Base-by-base conservation (phyloP, 2,329 filamentous ascomycete species). In the Anthostomella pinea region DNA sequence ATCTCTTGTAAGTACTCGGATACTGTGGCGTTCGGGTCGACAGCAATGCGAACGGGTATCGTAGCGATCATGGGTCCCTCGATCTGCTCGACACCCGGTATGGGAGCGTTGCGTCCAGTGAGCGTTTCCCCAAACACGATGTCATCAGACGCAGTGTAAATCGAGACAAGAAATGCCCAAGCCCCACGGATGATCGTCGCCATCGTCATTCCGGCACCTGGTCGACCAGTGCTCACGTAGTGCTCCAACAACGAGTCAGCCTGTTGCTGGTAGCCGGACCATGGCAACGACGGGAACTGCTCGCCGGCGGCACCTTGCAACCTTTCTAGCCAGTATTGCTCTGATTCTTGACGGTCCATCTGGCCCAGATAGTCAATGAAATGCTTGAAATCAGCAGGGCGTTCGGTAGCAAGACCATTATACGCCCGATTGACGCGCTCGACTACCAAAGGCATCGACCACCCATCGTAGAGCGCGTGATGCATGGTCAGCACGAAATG, bases 41-140 rank as follows among this genome's bases (percentile, higher is more conserved):
- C 54, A 1, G 61, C 60, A 2, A 80, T 60, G 11, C 75, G 69
- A 6, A 81, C 62, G 0, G 77, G 77, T 2, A 81, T 67, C 0
- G 77, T 81, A 2, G 75, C 73, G 45, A 81, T 77, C 68, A 78
- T 77, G 1, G 77, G 77, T 0, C 76, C 78, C 41, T 77, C 71
- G 30, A 81, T 79, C 41, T 74, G 60, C 40, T 77, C 72, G 44
- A 65, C 63, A 3, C 68, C 70, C 1, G 63, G 49, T 17, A 76
- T 60, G 2, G 70, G 64, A 1, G 68, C 67, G 37, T 72, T 72
- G 16, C 77, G 72, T 2, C 78, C 77, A 0, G 75, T 78, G 3
- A 81, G 60, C 0, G 76, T 80, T 60, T 77, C 73, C 8, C 76
- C 77, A 41, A 80, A 79, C 10, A 79, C 63, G 6, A 80, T 64